Evolutionary conservation across 1,284 basidiomycete species (phyloP), one percentile per base, ranked within the genome.

Genomic region (Marasmius fiardii): DNA sequence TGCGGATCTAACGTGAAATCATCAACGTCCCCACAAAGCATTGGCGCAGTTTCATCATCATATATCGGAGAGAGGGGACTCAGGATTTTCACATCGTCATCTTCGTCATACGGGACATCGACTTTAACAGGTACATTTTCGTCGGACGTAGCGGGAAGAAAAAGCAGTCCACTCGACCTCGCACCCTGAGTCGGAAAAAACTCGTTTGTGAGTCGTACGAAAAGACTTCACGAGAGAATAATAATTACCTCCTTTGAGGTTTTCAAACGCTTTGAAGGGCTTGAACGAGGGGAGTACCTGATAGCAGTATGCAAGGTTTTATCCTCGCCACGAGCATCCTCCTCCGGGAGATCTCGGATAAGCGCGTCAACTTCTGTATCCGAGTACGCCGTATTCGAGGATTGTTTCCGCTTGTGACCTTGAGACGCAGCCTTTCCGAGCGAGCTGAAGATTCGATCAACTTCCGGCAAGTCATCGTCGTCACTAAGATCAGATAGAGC

Each of bases 401-500:
- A 64, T 24, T 53, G 24, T 14, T 51, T 57, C 53, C 54, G 49
- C 51, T 60, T 63, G 31, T 53, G n/a, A n/a, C n/a, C n/a, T n/a
- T n/a, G 53, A 4, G 39, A 53, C 8, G 53, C 26, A 26, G 26
- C 28, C 20, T 33, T 33, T 18, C 12, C 14, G 24, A 33, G 54
- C 43, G 53, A 18, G 51, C 58, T 49, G 44, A 76, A 56, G 24
- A 76, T 60, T 43, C 76, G 74, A 20, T 67, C 65, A 35, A 75
- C 65, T 20, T 75, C 74, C 0, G 81, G 80, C 16, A 85, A 68
- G 35, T 80, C 79, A 48, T 82, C 78, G 47, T 75, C 73, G 51
- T 65, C 64, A 44, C 56, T 24, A 11, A 56, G 41, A 41, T 64
- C 55, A 23, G 59, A 41, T 52, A 64, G 55, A 21, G 61, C 28